phyloP scores from a whole-genome alignment of 371 early-diverging fungal genomes.

The Synchytrium microbalum region DNA sequence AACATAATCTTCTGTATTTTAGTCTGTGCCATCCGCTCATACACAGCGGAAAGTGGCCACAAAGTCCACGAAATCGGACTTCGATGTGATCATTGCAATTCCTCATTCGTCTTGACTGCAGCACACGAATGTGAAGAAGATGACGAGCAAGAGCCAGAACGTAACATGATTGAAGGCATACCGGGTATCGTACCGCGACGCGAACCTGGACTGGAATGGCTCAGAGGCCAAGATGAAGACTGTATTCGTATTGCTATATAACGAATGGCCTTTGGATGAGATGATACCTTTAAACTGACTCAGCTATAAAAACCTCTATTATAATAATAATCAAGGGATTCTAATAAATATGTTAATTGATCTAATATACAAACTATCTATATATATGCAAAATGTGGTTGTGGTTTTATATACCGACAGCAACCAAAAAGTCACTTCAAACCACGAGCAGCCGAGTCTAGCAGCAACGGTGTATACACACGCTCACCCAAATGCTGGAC shows the following conservation, averaged over 20 bases:
- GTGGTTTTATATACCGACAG: background rate
- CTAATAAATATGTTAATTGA: too few relatives aligned
- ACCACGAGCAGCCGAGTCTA: too few relatives aligned
- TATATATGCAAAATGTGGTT: too few relatives aligned
- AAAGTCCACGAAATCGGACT: constrained; percentile 6
- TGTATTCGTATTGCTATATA: background rate
- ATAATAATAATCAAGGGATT: too few relatives aligned
- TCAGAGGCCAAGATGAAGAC: background rate
- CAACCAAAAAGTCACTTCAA: too few relatives aligned
- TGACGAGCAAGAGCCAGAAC: background rate
- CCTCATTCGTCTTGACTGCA: background rate
- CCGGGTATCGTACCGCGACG: background rate
- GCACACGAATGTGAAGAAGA: constrained; percentile 3
- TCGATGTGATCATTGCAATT: background rate
- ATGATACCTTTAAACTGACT: too few relatives aligned
- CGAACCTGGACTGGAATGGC: constrained; percentile 1
- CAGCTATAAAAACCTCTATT: too few relatives aligned
- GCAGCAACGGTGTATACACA: background rate
- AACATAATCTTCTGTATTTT: background rate
- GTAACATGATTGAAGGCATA: background rate
- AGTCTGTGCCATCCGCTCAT: background rate
- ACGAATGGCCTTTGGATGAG: background rate
- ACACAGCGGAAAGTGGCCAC: background rate
- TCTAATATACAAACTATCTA: too few relatives aligned
- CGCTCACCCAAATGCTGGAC: background rate